Percentiles rank a stretch among this genome's conserved stretches.
phyloP scores from a whole-genome alignment of 805 yeast genomes.

The Candida xiaguanensis region DNA sequence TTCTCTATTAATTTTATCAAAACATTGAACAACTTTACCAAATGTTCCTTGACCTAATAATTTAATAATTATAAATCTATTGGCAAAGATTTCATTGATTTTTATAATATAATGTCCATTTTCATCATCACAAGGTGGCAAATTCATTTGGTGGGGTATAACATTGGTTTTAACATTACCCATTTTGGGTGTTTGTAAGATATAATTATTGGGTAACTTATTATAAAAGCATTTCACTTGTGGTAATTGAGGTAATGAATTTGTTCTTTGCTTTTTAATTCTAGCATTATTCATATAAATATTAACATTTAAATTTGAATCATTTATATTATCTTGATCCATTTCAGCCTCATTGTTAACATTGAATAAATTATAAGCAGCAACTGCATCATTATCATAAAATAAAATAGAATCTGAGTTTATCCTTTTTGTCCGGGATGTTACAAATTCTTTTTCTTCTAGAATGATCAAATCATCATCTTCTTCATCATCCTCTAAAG shows the following conservation, averaged over 20 bases:
- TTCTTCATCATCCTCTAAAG: slow-evolving; percentile 14
- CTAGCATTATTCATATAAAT: neutral
- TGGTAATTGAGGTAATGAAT: slow-evolving; percentile 43
- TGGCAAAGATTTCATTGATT: slow-evolving; percentile 62
- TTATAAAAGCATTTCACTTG: slow-evolving; percentile 41
- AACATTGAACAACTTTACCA: slow-evolving; percentile 85
- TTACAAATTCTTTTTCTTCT: slow-evolving; percentile 28
- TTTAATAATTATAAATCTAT: slow-evolving; percentile 63
- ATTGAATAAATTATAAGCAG: slow-evolving; percentile 42
- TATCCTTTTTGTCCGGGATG: slow-evolving; percentile 19
- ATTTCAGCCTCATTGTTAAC: slow-evolving; percentile 24
- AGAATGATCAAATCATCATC: slow-evolving; percentile 34
- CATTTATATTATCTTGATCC: neutral
- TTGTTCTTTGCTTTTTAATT: slow-evolving; percentile 37
- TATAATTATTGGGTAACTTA: slow-evolving; percentile 33
- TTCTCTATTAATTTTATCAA: slow-evolving; percentile 55
- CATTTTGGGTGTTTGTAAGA: slow-evolving; percentile 31
- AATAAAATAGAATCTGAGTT: slow-evolving; percentile 35
- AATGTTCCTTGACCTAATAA: slow-evolving; percentile 90
- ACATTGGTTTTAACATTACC: slow-evolving; percentile 38
- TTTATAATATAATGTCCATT: slow-evolving; percentile 73
- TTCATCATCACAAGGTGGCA: slow-evolving; percentile 54
- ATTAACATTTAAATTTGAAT: neutral
- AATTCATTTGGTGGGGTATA: slow-evolving; percentile 30
- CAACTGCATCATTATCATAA: slow-evolving; percentile 35